Conservation (phyloP, 305 asterid genomes). For the Nicotiana rustica region DNA sequence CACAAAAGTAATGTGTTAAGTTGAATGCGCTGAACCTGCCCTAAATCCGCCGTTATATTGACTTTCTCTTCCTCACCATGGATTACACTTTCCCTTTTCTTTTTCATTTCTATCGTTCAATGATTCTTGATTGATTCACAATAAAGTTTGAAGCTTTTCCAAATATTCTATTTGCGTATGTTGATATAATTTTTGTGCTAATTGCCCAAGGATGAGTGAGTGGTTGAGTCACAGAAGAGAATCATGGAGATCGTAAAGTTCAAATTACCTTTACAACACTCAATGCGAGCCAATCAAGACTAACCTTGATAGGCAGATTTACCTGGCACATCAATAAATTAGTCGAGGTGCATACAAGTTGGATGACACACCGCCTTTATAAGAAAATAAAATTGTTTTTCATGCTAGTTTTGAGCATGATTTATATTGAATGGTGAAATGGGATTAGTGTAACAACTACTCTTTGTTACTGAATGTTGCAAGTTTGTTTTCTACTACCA, state of each 20-base stretch:
- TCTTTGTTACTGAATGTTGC: background rate
- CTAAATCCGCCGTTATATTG: background rate
- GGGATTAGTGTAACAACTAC: background rate
- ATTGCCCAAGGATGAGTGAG: background rate
- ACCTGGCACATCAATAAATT: background rate
- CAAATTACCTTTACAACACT: background rate
- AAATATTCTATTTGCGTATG: background rate
- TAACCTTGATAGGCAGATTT: background rate
- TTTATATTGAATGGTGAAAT: too few relatives aligned
- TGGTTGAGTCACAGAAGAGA: background rate
- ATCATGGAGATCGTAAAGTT: background rate
- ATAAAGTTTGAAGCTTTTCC: background rate
- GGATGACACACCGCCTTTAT: background rate
- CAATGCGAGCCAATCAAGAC: too few relatives aligned
- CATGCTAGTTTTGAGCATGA: too few relatives aligned
- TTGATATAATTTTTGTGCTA: too few relatives aligned
- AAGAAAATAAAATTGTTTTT: too few relatives aligned
- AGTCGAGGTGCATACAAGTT: background rate
- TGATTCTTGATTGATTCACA: background rate
- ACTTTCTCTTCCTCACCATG: background rate
- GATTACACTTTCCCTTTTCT: background rate
- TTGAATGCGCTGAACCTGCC: background rate
- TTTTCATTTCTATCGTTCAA: background rate
- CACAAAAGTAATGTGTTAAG: too few relatives aligned
- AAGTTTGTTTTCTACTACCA: slow-evolving; percentile 35